These are phyloP conservation scores for Phyllosticta paracitricarpa DNA, from an alignment of 2,329 filamentous ascomycete species.

Conservation along the genomic window DNA sequence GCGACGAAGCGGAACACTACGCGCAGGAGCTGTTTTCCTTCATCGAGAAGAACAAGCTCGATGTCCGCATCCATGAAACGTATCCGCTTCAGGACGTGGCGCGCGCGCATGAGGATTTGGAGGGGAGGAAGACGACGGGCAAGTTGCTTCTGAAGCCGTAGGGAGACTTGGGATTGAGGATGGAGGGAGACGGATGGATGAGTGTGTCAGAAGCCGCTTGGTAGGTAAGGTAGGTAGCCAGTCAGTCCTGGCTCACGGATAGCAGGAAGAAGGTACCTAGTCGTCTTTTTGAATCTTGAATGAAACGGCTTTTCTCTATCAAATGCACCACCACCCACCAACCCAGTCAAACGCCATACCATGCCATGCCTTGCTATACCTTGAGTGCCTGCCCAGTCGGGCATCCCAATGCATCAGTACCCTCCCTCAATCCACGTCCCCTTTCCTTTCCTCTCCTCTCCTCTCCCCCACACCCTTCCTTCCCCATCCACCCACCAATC, in stretches of 20 bases:
- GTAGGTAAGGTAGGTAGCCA: no score
- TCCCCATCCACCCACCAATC: neutral
- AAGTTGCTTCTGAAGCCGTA: conserved; percentile 66
- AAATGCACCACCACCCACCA: no score
- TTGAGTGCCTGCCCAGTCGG: no score
- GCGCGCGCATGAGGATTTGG: conserved; percentile 66
- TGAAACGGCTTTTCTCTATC: neutral
- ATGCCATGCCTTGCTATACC: no score
- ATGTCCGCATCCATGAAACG: conserved; percentile 63
- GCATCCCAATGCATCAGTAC: neutral
- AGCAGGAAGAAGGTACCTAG: neutral
- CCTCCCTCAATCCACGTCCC: neutral
- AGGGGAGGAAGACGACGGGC: conserved; percentile 72
- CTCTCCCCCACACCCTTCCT: neutral
- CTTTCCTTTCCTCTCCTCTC: neutral
- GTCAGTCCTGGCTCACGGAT: no score
- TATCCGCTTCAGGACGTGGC: conserved; percentile 67
- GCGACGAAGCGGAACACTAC: conserved; percentile 63
- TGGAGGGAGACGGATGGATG: no score
- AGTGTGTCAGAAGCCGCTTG: no score
- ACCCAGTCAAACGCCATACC: no score
- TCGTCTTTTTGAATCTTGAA: neutral
- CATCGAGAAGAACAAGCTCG: conserved; percentile 58
- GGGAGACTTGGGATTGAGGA: no score
- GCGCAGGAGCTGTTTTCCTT: conserved; percentile 62